Evolutionary conservation across 345 rosid genomes (phyloP), one percentile per base, ranked within the genome.

Genomic region (Rhodamnia rubescens): DNA sequence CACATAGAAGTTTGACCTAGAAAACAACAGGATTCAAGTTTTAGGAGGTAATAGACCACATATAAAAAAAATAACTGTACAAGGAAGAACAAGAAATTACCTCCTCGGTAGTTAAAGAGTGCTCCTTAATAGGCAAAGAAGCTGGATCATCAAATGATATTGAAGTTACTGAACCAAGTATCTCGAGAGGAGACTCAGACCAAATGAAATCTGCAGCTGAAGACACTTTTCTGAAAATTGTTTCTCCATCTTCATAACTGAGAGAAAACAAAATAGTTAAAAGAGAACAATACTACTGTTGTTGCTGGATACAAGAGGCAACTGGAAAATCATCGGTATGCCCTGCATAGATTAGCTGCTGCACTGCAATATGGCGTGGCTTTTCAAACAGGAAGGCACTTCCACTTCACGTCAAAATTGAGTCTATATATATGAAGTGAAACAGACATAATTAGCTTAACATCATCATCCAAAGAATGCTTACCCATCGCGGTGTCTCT

Each of bases 401-500:
- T 64, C 22, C 22, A 64, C 44, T 16, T 40, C 75, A 64, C 22
- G 20, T 29, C 75, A 64, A 40, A 16, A 29, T 32, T 15, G 44
- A 32, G 32, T 61, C 74, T 15, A 61, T 69, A 16, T 12, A 22
- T 57, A 50, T 47, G 7, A 1, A 21, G 26, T 32, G 44, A 42
- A 83, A 83, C 22, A 36, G 50, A 18, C 42, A 54, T 27, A 14
- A 82, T 50, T 50, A 54, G 80, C 27, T 61, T 47, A 49, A 58
- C 83, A 50, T 44, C 55, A 61, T 50, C 82, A 69, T 81, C 50
- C 16, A 81, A 85, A 85, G 83, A 85, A 55, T 59, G 83, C 90
- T 87, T 93, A 97, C 99, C 99, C 99, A 47, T 87, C 93, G 87
- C 98, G 98, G 85, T 90, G 92, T 74, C 98, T 92, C 92, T 96